Evolutionary conservation across 345 rosid genomes (phyloP).

Genomic region (Ailanthus altissimus): DNA sequence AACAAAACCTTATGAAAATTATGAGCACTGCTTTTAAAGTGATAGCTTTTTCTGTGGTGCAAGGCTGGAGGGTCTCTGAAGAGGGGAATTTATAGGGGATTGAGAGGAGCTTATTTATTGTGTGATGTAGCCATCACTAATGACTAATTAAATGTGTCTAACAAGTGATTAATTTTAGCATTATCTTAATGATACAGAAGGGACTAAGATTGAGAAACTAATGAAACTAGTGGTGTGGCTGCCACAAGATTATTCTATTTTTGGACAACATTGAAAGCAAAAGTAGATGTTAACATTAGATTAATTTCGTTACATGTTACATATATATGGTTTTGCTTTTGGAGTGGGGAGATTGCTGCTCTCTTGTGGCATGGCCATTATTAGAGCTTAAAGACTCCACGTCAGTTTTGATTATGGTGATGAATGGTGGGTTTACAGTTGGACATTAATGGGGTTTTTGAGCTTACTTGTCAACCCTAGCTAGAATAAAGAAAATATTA

Average conservation of each 20-base stretch:
- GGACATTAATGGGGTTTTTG: not conserved
- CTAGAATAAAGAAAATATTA: too few species aligned
- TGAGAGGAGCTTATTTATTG: not conserved
- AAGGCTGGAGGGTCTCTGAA: not conserved
- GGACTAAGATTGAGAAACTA: not conserved
- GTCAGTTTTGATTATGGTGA: not conserved
- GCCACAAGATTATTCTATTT: not conserved
- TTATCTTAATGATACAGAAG: not conserved
- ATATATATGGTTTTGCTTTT: not conserved
- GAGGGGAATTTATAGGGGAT: slow-evolving; percentile 18
- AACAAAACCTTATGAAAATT: not conserved
- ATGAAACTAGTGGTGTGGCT: not conserved
- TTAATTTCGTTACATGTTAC: too few species aligned
- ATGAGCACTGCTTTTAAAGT: not conserved
- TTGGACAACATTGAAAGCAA: not conserved
- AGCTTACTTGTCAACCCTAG: not conserved
- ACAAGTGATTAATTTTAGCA: not conserved
- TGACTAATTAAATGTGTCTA: not conserved
- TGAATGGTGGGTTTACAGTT: slow-evolving; percentile 2
- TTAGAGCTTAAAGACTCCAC: not conserved
- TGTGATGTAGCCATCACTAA: not conserved
- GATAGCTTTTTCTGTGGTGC: not conserved
- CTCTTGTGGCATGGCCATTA: slow-evolving; percentile 3
- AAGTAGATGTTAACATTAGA: not conserved
- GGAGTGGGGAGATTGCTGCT: not conserved